Evolutionary conservation across 192 early-diverging fungal species (phyloP), one percentile per base, ranked within the genome.

Genomic region (Umbelopsis sp.): DNA sequence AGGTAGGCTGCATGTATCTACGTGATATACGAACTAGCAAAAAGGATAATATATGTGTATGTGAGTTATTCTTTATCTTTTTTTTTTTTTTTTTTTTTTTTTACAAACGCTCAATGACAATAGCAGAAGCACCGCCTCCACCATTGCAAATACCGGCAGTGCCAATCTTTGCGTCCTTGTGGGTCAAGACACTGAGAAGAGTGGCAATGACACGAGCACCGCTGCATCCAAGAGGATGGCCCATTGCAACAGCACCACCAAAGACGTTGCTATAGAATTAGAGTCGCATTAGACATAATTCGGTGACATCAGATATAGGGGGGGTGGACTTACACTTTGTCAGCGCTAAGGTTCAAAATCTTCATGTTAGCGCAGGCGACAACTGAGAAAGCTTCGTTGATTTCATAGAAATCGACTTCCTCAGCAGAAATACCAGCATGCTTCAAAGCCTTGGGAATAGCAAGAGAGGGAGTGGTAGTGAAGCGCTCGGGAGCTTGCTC

Each of bases 171-270:
- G 87, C 89, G 45, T 82, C 74, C 68, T 89, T 89, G 65, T 90
- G 86, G 32, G 89, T 80, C 52, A 99, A 84, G 20, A 94, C 87
- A 32, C 76, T 91, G 51, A 89, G 82, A 65, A 98, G 77, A 3
- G 96, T 93, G 25, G 89, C 89, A 68, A 98, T 85, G 51, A 99
- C 90, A 62, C 96, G 87, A 29, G 95, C 94, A 59, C 96, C 97
- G 20, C 92, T 93, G 71, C 94, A 96, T 44, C 97, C 97, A n/a
- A 99, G 86, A 66, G 97, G 97, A 80, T 99, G 97, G n/a, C 97
- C 97, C 49, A 97, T 86, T 0, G 94, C 94, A 32, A 98, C 96
- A 31, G 97, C 96, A 56, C 97, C 97, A 69, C 97, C 97, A 79
- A 90, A 89, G n/a, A 93, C 86, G 72, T 99, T 99, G 45, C 71